A percentile compares a stretch with the other conserved stretches of the same genome.
Evolutionary conservation across 495 filamentous ascomycete species (phyloP).

Genomic region (Aspergillus wentii): DNA sequence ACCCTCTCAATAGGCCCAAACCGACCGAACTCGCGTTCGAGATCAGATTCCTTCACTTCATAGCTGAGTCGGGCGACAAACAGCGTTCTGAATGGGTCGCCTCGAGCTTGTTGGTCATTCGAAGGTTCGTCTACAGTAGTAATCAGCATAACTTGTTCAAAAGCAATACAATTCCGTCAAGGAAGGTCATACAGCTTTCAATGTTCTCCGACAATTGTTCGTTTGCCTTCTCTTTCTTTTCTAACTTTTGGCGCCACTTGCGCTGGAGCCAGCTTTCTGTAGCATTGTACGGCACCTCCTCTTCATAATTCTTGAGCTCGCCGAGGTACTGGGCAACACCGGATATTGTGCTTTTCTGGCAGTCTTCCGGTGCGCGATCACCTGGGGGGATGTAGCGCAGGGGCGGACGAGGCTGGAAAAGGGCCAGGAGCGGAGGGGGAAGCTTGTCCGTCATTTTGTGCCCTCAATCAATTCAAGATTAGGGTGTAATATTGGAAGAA

Average conservation of each 20-base stretch:
- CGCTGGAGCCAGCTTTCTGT: constrained; percentile 91
- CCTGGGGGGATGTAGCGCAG: constrained; percentile 81
- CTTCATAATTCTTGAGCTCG: constrained; percentile 63
- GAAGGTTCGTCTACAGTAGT: constrained; percentile 59
- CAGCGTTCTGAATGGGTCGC: constrained; percentile 91
- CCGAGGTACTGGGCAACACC: constrained; percentile 72
- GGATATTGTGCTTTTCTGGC: constrained; percentile 58
- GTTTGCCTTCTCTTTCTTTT: constrained; percentile 65
- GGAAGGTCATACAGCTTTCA: constrained; percentile 56
- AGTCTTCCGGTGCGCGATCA: constrained; percentile 80
- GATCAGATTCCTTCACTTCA: constrained; percentile 79
- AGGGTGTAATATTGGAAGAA: not conserved
- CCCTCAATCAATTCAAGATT: constrained; percentile 5
- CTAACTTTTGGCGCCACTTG: constrained; percentile 70
- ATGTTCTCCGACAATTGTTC: constrained; percentile 62
- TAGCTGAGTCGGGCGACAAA: constrained; percentile 90
- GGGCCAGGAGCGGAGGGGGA: constrained; percentile 83
- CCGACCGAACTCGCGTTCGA: constrained; percentile 90
- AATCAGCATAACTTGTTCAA: constrained; percentile 5
- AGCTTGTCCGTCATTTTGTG: constrained; percentile 87
- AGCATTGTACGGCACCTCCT: constrained; percentile 68
- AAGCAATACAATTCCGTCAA: constrained; percentile 1
- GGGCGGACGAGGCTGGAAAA: constrained; percentile 90
- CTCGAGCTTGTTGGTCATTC: constrained; percentile 73
- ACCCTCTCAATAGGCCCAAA: constrained; percentile 95